Evolutionary conservation across 2,329 filamentous ascomycete species (phyloP).

Genomic region (Aspergillus fumigatus): DNA sequence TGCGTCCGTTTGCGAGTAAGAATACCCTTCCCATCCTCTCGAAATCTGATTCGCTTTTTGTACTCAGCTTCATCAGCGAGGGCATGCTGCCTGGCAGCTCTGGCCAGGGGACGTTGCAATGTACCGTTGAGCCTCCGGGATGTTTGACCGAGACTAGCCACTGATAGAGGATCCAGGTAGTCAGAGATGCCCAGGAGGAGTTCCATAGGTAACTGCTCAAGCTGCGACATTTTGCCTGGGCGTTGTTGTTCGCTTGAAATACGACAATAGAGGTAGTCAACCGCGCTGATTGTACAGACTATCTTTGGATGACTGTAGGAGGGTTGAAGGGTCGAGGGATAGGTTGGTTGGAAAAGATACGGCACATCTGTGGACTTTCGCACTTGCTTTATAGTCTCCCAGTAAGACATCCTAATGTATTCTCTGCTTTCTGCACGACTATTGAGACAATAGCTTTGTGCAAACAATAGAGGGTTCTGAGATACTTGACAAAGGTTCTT

Average conservation of each 20-base stretch:
- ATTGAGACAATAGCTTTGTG: not conserved
- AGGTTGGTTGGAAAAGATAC: not conserved
- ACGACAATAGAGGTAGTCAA: not conserved
- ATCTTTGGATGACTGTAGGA: not conserved
- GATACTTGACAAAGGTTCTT: not conserved
- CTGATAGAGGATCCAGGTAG: not conserved
- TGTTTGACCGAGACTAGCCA: not conserved
- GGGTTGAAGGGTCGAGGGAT: not conserved
- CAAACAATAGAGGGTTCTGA: not conserved
- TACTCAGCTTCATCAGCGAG: slow-evolving; percentile 1
- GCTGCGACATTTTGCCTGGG: not conserved
- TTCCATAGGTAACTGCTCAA: not conserved
- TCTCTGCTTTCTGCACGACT: not conserved
- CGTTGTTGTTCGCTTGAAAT: not conserved
- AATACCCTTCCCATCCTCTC: not conserved
- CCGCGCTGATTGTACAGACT: not conserved
- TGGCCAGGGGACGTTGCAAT: not conserved
- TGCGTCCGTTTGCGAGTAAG: not conserved
- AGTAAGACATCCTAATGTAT: not conserved
- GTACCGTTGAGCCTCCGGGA: not conserved
- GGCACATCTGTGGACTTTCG: not conserved
- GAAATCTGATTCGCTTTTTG: not conserved
- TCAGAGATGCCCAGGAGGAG: not conserved
- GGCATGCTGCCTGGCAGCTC: not conserved
- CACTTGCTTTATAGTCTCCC: not conserved